Base-by-base conservation (phyloP, 495 filamentous ascomycete genomes). In the Penicillium angulare region DNA sequence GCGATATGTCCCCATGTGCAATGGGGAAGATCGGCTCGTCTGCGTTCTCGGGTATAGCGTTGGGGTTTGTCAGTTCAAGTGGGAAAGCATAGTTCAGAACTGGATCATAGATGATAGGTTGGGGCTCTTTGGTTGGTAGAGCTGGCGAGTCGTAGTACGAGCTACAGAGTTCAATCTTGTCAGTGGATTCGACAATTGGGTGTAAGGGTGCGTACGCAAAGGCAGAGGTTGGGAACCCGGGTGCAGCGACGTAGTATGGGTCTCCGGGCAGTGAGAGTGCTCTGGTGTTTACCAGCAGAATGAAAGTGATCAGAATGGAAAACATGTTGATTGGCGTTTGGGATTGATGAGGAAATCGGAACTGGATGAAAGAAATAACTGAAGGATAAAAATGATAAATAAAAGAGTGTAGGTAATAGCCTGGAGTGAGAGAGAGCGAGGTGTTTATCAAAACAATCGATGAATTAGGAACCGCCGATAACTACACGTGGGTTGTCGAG, bases 41-140 rank as follows among this genome's bases (percentile, higher is more conserved):
- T 24, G 59, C 35, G 45, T 76, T 74, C 17, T 70, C 55, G 5
- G 80, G 81, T 23, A 84, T 72, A 0, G 69, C 70, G 34, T 75
- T 66, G 0, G 80, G 80, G 52, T 79, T 70, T 0, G 81, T 84
- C 40, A 85, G 61, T 53, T 82, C 77, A 42, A 72, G 66, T 2
- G 81, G 79, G 32, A 74, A 85, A 0, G 76, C 82, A 53, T 79
- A 66, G 46, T 84, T 76, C 40, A 83, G 57, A 23, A 83, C 69
- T 0, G 80, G 77, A 55, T 84, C 80, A 48, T 76, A 69, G 16
- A 85, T 65, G 29, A 72, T 72, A 8, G 82, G 82, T 56, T 85
- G 80, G 27, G 81, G 79, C 61, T 85, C 74, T 47, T 72, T 65
- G 29, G 79, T 83, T 38, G 81, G 74, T 18, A 67, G 63, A 5